These are phyloP conservation scores for Diaporthe caulivora DNA, from an alignment of 2,329 filamentous ascomycete genomes.

Conservation along the genomic window DNA sequence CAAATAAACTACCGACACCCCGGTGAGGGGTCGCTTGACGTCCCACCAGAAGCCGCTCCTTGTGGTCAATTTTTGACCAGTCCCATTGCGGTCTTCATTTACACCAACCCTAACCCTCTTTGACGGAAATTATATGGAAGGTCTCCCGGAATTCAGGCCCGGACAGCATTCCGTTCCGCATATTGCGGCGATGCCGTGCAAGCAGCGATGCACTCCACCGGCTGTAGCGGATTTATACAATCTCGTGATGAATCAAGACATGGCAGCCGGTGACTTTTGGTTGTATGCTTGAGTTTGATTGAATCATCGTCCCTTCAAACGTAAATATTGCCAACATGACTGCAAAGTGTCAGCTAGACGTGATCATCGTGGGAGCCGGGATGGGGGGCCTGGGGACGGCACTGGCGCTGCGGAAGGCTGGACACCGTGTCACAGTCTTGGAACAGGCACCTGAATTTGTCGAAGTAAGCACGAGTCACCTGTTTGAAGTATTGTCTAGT, in stretches of 20 bases:
- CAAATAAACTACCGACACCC: background rate
- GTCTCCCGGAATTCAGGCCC: background rate
- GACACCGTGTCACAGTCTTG: conserved; percentile 18
- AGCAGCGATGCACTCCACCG: background rate
- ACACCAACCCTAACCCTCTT: background rate
- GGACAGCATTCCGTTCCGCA: conserved; percentile 6
- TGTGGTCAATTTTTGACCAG: background rate
- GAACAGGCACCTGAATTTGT: conserved; percentile 30
- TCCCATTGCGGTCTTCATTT: background rate
- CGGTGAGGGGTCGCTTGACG: background rate
- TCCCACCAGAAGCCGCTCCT: background rate
- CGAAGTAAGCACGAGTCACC: background rate
- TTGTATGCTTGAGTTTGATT: background rate
- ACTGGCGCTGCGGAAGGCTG: background rate
- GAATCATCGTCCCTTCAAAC: background rate
- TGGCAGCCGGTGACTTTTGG: background rate
- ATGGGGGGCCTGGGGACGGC: conserved; percentile 29
- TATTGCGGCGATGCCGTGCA: background rate
- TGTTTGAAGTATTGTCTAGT: background rate
- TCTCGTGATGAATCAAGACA: background rate
- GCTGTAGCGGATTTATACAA: background rate
- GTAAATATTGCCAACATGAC: background rate
- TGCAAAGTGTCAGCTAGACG: conserved; percentile 18
- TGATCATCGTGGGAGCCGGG: conserved; percentile 29
- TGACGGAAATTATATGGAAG: background rate